phyloP scores from a whole-genome alignment of 2,329 filamentous ascomycete species.

The Hypoxylon sp. region DNA sequence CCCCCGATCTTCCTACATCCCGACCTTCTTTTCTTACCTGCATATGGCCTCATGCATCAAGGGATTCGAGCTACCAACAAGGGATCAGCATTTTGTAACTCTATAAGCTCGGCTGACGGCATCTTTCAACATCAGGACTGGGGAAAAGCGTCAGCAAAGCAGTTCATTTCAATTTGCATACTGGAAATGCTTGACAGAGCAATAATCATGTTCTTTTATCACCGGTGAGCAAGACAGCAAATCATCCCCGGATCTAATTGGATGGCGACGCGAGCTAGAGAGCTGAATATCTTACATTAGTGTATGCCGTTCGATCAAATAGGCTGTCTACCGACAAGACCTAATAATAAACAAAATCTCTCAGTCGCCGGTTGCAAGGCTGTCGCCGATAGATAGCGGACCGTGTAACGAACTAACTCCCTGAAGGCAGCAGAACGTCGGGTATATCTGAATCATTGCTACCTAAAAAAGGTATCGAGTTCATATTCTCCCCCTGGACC shows the following conservation, averaged over 20 bases:
- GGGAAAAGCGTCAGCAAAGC: slow-evolving; percentile 29
- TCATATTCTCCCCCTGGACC: slow-evolving; percentile 20
- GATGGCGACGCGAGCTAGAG: slow-evolving; percentile 13
- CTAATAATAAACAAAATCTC: slow-evolving; percentile 29
- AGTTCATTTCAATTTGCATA: slow-evolving; percentile 12
- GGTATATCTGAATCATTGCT: slow-evolving; percentile 20
- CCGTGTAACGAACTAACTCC: slow-evolving; percentile 1
- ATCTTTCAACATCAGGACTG: slow-evolving; percentile 18
- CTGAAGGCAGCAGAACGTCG: slow-evolving; percentile 8
- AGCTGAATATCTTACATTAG: slow-evolving; percentile 19
- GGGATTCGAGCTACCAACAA: slow-evolving; percentile 30
- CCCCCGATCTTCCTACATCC: slow-evolving; percentile 23
- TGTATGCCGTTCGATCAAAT: slow-evolving; percentile 25
- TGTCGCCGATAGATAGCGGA: slow-evolving; percentile 31
- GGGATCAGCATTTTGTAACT: slow-evolving; percentile 10
- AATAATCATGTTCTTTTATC: slow-evolving; percentile 15
- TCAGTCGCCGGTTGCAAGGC: slow-evolving; percentile 29
- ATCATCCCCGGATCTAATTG: slow-evolving; percentile 17
- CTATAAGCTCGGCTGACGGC: slow-evolving; percentile 31
- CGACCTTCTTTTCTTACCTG: slow-evolving; percentile 31
- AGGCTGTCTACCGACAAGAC: slow-evolving; percentile 16
- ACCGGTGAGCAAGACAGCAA: slow-evolving; percentile 12
- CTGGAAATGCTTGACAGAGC: background rate
- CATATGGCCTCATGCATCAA: slow-evolving; percentile 33
- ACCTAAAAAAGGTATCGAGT: slow-evolving; percentile 26